phyloP scores from a whole-genome alignment of 2,329 filamentous ascomycete species.

The Aureobasidium subglaciale region DNA sequence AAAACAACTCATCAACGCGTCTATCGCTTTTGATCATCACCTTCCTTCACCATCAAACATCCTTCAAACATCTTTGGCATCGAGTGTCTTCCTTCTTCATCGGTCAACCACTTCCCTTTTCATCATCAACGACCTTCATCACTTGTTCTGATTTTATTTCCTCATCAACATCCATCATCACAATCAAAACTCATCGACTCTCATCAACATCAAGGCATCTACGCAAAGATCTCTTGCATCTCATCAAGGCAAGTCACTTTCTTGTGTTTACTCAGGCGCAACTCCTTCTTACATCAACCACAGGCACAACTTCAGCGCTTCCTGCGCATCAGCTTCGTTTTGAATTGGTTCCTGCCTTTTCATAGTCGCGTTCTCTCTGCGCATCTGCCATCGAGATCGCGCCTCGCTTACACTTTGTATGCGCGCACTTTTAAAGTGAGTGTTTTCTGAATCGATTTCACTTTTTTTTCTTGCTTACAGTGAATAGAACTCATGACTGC shows the following conservation, averaged over 20 bases:
- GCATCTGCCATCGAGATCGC: not conserved
- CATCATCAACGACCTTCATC: not conserved
- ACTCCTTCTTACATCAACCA: not conserved
- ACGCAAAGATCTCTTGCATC: not conserved
- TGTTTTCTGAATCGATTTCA: too few relatives aligned
- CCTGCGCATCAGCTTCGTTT: not conserved
- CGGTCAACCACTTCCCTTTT: constrained; percentile 1
- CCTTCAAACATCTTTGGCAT: constrained; percentile 4
- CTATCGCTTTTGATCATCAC: not conserved
- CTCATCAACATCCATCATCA: not conserved
- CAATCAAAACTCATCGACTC: not conserved
- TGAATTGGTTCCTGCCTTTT: not conserved
- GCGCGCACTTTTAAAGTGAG: not conserved
- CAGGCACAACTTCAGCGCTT: not conserved
- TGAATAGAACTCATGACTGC: not conserved
- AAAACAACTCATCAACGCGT: not conserved
- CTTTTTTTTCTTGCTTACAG: not conserved
- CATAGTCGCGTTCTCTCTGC: not conserved
- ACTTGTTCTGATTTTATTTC: not conserved
- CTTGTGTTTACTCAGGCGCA: not conserved
- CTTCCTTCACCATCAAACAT: not conserved
- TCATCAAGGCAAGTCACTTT: not conserved
- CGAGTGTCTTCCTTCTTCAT: constrained; percentile 7
- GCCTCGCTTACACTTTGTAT: not conserved
- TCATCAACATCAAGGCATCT: not conserved